A percentile compares a stretch with the other conserved stretches of the same genome.
These are phyloP conservation scores for Patellaria atrata DNA, from an alignment of 495 filamentous ascomycete genomes.

Conservation along the genomic window DNA sequence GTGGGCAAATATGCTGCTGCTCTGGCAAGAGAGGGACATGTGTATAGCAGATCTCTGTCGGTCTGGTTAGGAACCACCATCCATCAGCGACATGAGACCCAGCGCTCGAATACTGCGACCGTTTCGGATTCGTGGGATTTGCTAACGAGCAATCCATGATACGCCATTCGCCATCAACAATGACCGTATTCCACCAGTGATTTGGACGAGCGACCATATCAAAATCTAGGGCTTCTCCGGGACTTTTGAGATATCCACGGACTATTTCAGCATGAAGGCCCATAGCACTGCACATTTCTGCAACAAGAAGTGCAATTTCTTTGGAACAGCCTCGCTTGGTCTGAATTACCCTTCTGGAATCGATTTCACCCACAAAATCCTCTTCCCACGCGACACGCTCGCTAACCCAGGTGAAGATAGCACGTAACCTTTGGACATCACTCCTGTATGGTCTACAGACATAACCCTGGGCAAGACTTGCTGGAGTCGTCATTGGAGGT, in stretches of 20 bases:
- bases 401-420: constrained; percentile 93
- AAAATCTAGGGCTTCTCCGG: constrained; percentile 69
- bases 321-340: constrained; percentile 73
- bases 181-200: constrained; percentile 96
- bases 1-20: constrained; percentile 87
- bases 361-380: constrained; percentile 67
- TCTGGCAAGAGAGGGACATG: constrained; percentile 73
- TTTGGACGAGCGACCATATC: constrained; percentile 67
- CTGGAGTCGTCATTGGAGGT: constrained; percentile 77
- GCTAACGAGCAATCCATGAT: constrained; percentile 92
- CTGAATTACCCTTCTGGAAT: constrained; percentile 70
- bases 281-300: constrained; percentile 87
- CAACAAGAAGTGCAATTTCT: constrained; percentile 76
- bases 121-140: constrained; percentile 71
- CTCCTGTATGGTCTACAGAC: constrained; percentile 90
- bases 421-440: constrained; percentile 81
- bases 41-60: constrained; percentile 82
- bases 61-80: constrained; percentile 84
- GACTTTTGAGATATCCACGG: constrained; percentile 75
- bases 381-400: constrained; percentile 97
- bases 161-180: constrained; percentile 90
- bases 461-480: constrained; percentile 76
- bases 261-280: constrained; percentile 77
- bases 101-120: constrained; percentile 59
- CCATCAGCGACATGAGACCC: constrained; percentile 56